Conservation (phyloP, 2,329 filamentous ascomycete genomes). For the Acrodontium crateriforme region DNA sequence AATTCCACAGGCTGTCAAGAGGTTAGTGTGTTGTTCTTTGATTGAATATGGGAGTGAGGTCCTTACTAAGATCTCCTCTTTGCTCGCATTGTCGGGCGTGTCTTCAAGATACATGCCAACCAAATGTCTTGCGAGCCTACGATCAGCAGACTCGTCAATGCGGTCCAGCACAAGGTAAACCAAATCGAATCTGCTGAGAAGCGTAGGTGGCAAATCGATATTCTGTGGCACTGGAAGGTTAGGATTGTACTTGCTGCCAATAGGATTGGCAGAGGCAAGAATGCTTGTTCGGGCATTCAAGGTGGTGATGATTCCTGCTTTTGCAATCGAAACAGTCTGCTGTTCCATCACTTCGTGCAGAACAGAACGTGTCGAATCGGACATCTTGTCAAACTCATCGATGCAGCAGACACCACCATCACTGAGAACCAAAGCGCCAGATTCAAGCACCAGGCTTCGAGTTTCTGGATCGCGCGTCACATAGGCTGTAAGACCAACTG, state of each 20-base stretch:
- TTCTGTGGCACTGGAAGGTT: constrained; percentile 94
- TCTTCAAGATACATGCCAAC: constrained; percentile 96
- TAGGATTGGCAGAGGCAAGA: constrained; percentile 91
- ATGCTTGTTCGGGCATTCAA: constrained; percentile 92
- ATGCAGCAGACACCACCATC: constrained; percentile 68
- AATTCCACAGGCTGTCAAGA: constrained; percentile 71
- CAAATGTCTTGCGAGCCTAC: constrained; percentile 78
- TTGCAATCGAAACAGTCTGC: constrained; percentile 65
- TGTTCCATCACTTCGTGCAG: constrained; percentile 74
- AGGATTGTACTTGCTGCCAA: constrained; percentile 94
- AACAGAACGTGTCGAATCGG: constrained; percentile 57
- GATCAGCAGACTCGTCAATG: constrained; percentile 79
- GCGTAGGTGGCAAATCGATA: constrained; percentile 88
- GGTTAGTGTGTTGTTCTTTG: constrained; percentile 6
- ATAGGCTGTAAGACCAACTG: constrained; percentile 65
- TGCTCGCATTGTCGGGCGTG: constrained; percentile 69
- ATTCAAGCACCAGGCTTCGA: constrained; percentile 59
- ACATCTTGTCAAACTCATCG: constrained; percentile 73
- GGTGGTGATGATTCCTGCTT: constrained; percentile 70
- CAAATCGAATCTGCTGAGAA: constrained; percentile 90
- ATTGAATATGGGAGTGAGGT: constrained; percentile 1
- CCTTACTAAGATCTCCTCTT: constrained; percentile 67
- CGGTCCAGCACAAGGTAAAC: constrained; percentile 94
- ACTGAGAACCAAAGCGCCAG: constrained; percentile 58
- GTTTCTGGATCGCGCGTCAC: constrained; percentile 63